Base-by-base conservation (phyloP, 108 stramenopile species). In the Pseudonitzschia delicatissima region DNA sequence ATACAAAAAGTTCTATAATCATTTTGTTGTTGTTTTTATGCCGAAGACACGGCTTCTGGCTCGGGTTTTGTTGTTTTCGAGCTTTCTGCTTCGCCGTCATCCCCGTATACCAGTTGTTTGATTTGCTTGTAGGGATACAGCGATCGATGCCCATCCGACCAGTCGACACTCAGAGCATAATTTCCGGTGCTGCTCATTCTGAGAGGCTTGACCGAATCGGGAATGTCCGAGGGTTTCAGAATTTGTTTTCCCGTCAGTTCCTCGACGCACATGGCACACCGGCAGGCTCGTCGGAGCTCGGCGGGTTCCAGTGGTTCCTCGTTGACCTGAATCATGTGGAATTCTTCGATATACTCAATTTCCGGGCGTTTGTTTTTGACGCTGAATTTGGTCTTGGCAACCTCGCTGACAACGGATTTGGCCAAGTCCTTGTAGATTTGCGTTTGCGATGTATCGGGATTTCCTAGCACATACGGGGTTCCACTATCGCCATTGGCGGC, bases 201-300 rank as follows among this genome's bases (percentile, higher is more conserved):
- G 40, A 81, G 32, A 2, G 93, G 93, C 64, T 64, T 63, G 50
- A 95, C 67, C 2, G 64, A 51, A 12, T 88, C 88, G n/a, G 87
- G 45, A 49, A 92, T 57, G 3, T 70, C 75, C n/a, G 74, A 60
- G 13, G 85, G 77, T 29, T 76, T 75, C 47, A 92, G 65, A 21
- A 90, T 84, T 67, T 92, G 88, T 62, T 79, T 87, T 15, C 94
- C 94, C n/a, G 94, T 91, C 74, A 92, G 42, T 71, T 96, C 95
- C 66, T 96, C 95, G 42, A 96, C 92, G 57, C 95, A 96, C 2
- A 78, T 73, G 23, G 95, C 95, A 73, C 95, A 96, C 25, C 91
- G 81, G 69, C 95, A 96, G 26, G 64, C 86, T 51, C 87, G 40
- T 72, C 87, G 77, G 33, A 92, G 64, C 8, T 77, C 72, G 50